Evolutionary conservation across 352 stramenopile species (phyloP), one percentile per base, ranked within the genome.

Genomic region (Pythium sp.): DNA sequence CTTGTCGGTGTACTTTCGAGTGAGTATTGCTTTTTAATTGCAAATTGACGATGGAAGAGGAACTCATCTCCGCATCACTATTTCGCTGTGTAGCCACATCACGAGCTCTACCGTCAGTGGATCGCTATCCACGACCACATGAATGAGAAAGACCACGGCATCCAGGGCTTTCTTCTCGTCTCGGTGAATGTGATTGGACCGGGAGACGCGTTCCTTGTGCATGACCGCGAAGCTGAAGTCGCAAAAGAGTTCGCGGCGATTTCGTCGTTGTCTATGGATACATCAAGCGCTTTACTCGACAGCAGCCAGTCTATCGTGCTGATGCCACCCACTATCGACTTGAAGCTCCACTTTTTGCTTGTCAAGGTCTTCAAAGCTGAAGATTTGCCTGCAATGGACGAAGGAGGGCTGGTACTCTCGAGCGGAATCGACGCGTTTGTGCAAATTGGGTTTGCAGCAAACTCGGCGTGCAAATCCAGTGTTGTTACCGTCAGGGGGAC

Each of bases 71-170:
- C 28, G 14, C 41, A 49, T 49, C n/a, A 6, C 20, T 61, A 15
- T 58, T 34, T 12, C 51, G 9, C 15, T 15, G 5, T 56, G 18
- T 63, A 93, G 83, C 77, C 82, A 12, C 65, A 95, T 36, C 92
- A 97, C 64, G 91, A 98, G 65, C 57, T 97, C 0, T 94, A 97
- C 66, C 82, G 90, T 2, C 82, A 96, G 64, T 98, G 92, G 92
- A 86, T 98, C 24, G 88, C 85, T n/a, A 72, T 98, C 4, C 85
- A 97, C 67, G 91, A 98, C 56, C 87, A 97, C 49, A 68, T 94
- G 26, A 96, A 85, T 65, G 61, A 75, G 14, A 93, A 91, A 47
- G 89, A 97, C 57, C 75, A 75, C 36, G 92, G 92, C 7, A 84
- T 97, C 15, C 92, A 98, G 56, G 86, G 86, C 0, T 94, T 90